Conservation (phyloP, 768 basidiomycete species). For the Russula compacta region DNA sequence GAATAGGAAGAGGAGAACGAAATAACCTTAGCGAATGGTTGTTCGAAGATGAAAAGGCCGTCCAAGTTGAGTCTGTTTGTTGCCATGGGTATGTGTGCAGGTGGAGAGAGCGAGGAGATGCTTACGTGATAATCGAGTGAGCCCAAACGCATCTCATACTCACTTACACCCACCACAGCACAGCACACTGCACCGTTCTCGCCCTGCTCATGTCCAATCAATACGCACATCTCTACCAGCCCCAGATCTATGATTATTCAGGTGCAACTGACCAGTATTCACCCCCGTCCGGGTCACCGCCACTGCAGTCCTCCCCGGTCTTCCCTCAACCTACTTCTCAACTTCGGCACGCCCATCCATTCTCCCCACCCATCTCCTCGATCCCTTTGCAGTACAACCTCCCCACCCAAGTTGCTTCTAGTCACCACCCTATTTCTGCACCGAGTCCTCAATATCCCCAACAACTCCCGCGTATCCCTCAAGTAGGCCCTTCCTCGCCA, state of each 20-base stretch:
- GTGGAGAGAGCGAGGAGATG: not conserved
- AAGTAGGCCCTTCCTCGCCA: slow-evolving; percentile 4
- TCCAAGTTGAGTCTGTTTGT: slow-evolving; percentile 55
- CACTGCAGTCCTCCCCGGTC: not conserved
- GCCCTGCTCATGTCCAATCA: slow-evolving; percentile 13
- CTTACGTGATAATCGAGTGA: slow-evolving; percentile 7
- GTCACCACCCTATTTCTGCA: slow-evolving; percentile 10
- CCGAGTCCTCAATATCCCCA: slow-evolving; percentile 21
- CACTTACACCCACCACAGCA: no score
- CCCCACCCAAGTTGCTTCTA: not conserved
- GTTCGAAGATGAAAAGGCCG: slow-evolving; percentile 72
- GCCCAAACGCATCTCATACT: no score
- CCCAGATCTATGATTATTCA: not conserved
- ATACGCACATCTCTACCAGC: slow-evolving; percentile 14
- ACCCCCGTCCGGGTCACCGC: not conserved
- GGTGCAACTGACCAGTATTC: not conserved
- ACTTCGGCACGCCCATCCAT: not conserved
- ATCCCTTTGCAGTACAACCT: slow-evolving; percentile 3
- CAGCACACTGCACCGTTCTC: not conserved
- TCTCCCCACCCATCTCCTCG: not conserved
- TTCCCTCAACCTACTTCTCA: not conserved
- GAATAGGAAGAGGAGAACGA: not conserved
- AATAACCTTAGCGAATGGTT: slow-evolving; percentile 67
- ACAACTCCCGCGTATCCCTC: slow-evolving; percentile 4
- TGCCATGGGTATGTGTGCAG: slow-evolving; percentile 20